Conservation (phyloP, 148 eudicot species). For the Silene conica region DNA sequence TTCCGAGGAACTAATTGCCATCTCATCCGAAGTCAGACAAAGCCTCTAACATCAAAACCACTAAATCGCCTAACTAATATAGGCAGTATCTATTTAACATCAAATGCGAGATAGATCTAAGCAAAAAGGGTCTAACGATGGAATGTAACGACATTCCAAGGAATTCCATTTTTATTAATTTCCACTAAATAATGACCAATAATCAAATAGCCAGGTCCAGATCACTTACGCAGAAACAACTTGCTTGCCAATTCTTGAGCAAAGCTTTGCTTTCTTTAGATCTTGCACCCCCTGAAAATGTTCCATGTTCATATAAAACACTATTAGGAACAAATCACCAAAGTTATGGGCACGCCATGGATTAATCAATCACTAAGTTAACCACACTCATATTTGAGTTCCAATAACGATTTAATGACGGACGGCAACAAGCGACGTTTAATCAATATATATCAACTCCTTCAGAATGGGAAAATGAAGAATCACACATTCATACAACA, state of each 20-base stretch:
- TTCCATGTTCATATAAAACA: neutral
- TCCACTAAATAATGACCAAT: neutral
- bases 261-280: conserved; percentile 75
- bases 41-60: neutral
- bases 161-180: neutral
- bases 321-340: neutral
- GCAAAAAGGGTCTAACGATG: neutral
- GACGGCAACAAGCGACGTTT: neutral
- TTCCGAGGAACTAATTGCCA: neutral
- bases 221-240: conserved; percentile 88
- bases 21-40: conserved; percentile 8
- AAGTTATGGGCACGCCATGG: conserved; percentile 6
- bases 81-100: neutral
- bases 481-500: neutral
- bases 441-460: neutral
- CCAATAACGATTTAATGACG: neutral
- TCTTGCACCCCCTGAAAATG: conserved; percentile 67
- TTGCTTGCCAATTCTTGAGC: conserved; percentile 79
- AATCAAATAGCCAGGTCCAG: conserved; percentile 1
- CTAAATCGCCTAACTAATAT: neutral
- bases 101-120: neutral
- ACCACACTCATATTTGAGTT: neutral
- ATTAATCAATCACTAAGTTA: neutral
- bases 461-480: neutral
- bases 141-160: neutral